Conservation (phyloP, 805 yeast species). For the Candida dajiaensis region DNA sequence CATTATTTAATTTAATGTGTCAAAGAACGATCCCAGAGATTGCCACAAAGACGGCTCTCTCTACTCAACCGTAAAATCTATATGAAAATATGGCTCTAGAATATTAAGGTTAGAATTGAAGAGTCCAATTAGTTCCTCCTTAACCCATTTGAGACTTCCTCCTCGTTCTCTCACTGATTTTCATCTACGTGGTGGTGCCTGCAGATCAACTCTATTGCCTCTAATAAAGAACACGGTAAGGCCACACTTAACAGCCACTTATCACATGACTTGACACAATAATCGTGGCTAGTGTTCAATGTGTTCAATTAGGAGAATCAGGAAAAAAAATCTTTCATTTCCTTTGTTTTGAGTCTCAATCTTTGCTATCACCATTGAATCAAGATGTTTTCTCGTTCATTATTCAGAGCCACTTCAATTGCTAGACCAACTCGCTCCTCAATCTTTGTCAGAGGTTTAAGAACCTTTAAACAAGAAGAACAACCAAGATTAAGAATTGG, state of each 20-base stretch:
- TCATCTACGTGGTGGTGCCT: too few relatives aligned
- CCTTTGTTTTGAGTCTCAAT: not conserved
- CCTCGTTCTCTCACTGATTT: too few relatives aligned
- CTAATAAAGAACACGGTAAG: too few relatives aligned
- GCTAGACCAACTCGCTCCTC: conserved; percentile 15
- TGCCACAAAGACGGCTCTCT: too few relatives aligned
- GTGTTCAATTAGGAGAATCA: not conserved
- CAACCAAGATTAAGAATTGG: conserved; percentile 74
- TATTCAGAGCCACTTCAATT: conserved; percentile 23
- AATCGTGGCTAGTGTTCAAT: not conserved
- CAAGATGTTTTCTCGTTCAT: conserved; percentile 25
- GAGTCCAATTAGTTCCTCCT: too few relatives aligned
- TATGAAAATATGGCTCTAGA: too few relatives aligned
- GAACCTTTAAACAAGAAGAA: conserved; percentile 45
- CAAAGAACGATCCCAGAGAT: too few relatives aligned
- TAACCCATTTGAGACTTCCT: too few relatives aligned
- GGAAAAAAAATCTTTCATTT: not conserved
- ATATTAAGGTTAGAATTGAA: too few relatives aligned
- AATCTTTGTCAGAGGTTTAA: conserved; percentile 28
- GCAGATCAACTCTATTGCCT: too few relatives aligned
- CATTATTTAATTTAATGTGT: too few relatives aligned
- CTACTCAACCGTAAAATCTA: too few relatives aligned
- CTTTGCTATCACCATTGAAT: not conserved
- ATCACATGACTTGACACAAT: not conserved
- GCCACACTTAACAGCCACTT: not conserved